Percentiles rank a stretch among this genome's conserved stretches.
Evolutionary conservation across 208 protist species (phyloP).

Genomic region (Trypanosoma boissoni): DNA sequence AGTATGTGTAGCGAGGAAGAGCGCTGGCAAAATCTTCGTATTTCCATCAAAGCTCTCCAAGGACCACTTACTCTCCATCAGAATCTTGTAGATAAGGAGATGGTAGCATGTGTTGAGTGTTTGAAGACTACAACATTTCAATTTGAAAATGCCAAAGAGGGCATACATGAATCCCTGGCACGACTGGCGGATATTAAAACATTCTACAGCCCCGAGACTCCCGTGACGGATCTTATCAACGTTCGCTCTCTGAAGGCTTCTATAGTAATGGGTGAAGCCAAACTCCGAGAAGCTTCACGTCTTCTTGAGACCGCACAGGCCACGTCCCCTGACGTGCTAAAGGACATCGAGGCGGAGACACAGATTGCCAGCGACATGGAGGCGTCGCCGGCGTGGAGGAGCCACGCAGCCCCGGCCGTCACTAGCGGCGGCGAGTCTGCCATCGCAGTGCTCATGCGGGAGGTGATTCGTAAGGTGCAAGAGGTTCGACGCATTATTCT

Average conservation of each 20-base stretch:
- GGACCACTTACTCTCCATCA: constrained; percentile 16
- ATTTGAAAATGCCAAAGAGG: constrained; percentile 16
- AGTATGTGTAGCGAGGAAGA: constrained; percentile 8
- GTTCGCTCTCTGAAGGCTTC: background rate
- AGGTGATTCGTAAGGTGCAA: constrained; percentile 19
- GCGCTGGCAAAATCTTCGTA: constrained; percentile 21
- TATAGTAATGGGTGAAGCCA: constrained; percentile 13
- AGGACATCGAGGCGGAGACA: constrained; percentile 6
- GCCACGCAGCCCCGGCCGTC: background rate
- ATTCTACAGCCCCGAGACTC: constrained; percentile 16
- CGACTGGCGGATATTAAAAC: constrained; percentile 11
- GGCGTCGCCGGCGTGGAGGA: constrained; percentile 13
- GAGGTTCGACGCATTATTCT: constrained; percentile 15
- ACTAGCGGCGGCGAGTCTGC: background rate
- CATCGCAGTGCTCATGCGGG: constrained; percentile 18
- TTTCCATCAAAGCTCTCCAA: constrained; percentile 17
- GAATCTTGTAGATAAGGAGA: constrained; percentile 21
- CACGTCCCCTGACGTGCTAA: constrained; percentile 9
- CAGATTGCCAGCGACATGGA: constrained; percentile 5
- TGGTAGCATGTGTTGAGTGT: constrained; percentile 4
- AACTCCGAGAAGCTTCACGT: constrained; percentile 11
- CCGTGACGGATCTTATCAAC: constrained; percentile 11
- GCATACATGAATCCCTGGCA: constrained; percentile 10
- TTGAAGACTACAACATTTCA: constrained; percentile 2
- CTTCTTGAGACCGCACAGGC: constrained; percentile 8